Conservation (phyloP, 2,329 filamentous ascomycete species). For the Coniochaeta pulveracea region DNA sequence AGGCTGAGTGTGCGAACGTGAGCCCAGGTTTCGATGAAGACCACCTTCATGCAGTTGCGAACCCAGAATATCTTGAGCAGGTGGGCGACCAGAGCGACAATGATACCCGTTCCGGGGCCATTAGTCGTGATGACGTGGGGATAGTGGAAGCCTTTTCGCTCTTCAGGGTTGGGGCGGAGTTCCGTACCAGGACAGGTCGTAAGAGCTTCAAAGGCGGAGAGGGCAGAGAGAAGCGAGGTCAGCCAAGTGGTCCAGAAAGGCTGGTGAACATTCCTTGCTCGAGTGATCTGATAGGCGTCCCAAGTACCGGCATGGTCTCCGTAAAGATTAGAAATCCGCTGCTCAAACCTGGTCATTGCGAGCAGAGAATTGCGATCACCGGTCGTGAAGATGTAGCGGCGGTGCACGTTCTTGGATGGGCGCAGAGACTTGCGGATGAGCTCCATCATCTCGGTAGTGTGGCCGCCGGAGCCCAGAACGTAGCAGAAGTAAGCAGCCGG, state of each 20-base stretch:
- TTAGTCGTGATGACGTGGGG: slow-evolving; percentile 78
- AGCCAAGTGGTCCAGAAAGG: slow-evolving; percentile 61
- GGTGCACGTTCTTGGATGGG: slow-evolving; percentile 41
- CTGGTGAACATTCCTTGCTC: slow-evolving; percentile 77
- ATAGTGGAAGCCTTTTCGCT: slow-evolving; percentile 22
- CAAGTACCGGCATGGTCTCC: slow-evolving; percentile 35
- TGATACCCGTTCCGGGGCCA: slow-evolving; percentile 78
- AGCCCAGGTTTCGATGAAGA: slow-evolving; percentile 92
- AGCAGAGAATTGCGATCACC: slow-evolving; percentile 63
- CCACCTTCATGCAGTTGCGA: slow-evolving; percentile 50
- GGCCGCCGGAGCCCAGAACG: slow-evolving; percentile 84
- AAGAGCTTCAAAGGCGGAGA: slow-evolving; percentile 26
- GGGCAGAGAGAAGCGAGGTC: slow-evolving; percentile 48
- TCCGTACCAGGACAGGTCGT: slow-evolving; percentile 13
- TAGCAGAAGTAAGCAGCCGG: slow-evolving; percentile 52
- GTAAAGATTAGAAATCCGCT: slow-evolving; percentile 22
- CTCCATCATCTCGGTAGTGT: slow-evolving; percentile 88
- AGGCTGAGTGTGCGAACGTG: slow-evolving; percentile 72
- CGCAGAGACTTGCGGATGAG: slow-evolving; percentile 57
- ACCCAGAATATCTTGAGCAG: slow-evolving; percentile 32
- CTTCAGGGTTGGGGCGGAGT: slow-evolving; percentile 10
- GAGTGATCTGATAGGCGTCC: slow-evolving; percentile 56
- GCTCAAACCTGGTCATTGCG: slow-evolving; percentile 54
- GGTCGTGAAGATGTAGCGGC: slow-evolving; percentile 72
- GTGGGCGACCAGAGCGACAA: slow-evolving; percentile 47